Evolutionary conservation across 2,329 filamentous ascomycete species (phyloP).

Genomic region (Rasamsonia emersonii): DNA sequence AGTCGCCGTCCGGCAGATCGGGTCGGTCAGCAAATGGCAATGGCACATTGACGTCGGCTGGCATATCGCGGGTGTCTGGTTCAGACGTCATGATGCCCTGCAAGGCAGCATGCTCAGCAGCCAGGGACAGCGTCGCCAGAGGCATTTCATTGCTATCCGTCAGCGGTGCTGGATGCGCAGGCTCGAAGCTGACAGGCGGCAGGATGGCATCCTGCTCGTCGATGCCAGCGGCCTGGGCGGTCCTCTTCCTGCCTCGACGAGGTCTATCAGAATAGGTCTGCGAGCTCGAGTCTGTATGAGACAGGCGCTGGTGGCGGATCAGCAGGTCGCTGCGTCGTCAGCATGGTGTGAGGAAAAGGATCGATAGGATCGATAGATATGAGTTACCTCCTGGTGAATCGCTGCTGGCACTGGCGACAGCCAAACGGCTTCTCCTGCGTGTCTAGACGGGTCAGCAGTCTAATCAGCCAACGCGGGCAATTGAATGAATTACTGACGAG

Average conservation of each 20-base stretch:
- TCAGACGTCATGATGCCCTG: slow-evolving; percentile 4
- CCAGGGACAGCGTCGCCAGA: slow-evolving; percentile 33
- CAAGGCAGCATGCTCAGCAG: slow-evolving; percentile 21
- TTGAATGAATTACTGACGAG: slow-evolving; percentile 10
- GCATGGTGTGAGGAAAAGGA: slow-evolving; percentile 9
- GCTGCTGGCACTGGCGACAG: slow-evolving; percentile 32
- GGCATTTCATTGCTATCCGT: slow-evolving; percentile 20
- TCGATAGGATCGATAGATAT: not conserved
- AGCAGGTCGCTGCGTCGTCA: slow-evolving; percentile 33
- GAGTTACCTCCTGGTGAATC: slow-evolving; percentile 34
- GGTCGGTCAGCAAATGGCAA: slow-evolving; percentile 15
- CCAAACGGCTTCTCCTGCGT: slow-evolving; percentile 34
- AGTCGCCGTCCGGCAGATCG: not conserved
- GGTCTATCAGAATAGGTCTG: not conserved
- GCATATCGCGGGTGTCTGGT: slow-evolving; percentile 1
- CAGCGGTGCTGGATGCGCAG: slow-evolving; percentile 5
- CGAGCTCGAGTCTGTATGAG: slow-evolving; percentile 13
- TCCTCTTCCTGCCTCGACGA: slow-evolving; percentile 12
- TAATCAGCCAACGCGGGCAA: not conserved
- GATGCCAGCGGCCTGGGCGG: slow-evolving; percentile 4
- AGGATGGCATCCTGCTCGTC: slow-evolving; percentile 16
- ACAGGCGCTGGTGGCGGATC: slow-evolving; percentile 32
- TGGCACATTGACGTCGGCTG: not conserved
- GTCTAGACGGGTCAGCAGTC: slow-evolving; percentile 14
- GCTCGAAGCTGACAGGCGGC: slow-evolving; percentile 13